Base-by-base conservation (phyloP, 352 stramenopile genomes). In the Globisporangium spinosum region DNA sequence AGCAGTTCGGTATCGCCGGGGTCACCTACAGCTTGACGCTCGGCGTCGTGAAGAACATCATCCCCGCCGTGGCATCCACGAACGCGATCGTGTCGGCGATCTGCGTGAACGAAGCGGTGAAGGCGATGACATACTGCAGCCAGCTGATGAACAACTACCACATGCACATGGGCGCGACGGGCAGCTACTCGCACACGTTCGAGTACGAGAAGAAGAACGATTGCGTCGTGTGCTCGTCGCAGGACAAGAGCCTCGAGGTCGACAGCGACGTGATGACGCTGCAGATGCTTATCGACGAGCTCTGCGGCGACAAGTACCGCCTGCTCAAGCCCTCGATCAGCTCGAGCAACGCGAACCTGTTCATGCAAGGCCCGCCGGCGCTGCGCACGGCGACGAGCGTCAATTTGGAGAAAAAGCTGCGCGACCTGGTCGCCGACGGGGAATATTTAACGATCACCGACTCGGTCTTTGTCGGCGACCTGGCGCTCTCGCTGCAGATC, bases 31-130 rank as follows among this genome's bases (percentile, higher is more conserved):
- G 95, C 81, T 67, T 98, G 1, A 99, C 97, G 17, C 83, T 99
- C 70, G 97, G 97, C 1, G 97, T 99, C 12, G 96, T 99, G 58
- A 99, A 99, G 82, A 98, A 99, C 75, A 99, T 99, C 68, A 99
- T 99, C 67, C 96, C 97, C 35, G 97, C 97, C 0, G 95, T 99
- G 43, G 97, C 97, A 3, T 98, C 90, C 47, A 99, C 97, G 23
- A 99, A 99, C 76, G 97, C 97, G 0, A 92, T 99, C 54, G 87
- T 99, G 49, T 88, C 94, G 64, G 97, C 95, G 64, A 95, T 97
- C 65, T 99, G 97, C 76, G 95, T 98, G 54, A 98, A 97, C 69
- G 97, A 99, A 75, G 96, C 93, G 13, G 72, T 99, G 49, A 99
- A 99, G 81, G 78, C 98, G 17, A 84, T 99, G 70, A 98, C 94